phyloP scores from a whole-genome alignment of 2,329 filamentous ascomycete species.

The Fusarium subglutinans region DNA sequence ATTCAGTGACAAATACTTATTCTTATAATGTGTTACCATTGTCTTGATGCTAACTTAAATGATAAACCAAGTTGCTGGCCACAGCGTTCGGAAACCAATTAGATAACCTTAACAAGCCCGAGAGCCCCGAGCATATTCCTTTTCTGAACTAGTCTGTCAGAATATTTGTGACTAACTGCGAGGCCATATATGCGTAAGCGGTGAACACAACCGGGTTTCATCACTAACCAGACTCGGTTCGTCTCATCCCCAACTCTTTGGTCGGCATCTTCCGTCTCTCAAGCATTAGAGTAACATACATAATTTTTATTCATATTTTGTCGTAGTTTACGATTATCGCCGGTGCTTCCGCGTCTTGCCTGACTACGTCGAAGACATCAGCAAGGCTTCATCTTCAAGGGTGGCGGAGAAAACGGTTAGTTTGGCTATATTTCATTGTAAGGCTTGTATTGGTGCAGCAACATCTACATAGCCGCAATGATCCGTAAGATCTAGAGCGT shows the following conservation, averaged over 20 bases:
- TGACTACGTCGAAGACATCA: neutral
- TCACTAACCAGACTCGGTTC: neutral
- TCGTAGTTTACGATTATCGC: neutral
- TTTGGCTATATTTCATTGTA: neutral
- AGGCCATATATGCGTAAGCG: neutral
- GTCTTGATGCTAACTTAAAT: neutral
- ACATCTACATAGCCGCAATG: neutral
- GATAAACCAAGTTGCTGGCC: fast-evolving
- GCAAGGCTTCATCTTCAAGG: neutral
- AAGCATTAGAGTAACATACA: too few relatives aligned
- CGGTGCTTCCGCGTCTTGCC: neutral
- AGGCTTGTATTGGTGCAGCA: neutral
- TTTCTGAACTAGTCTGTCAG: neutral
- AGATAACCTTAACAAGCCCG: neutral
- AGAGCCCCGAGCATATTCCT: neutral
- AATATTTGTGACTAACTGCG: neutral
- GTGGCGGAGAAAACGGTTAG: too few relatives aligned
- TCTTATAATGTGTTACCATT: neutral
- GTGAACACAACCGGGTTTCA: neutral
- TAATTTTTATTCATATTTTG: too few relatives aligned
- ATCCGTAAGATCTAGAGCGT: neutral
- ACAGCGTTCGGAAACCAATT: neutral
- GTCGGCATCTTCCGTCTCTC: neutral
- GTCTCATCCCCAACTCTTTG: neutral
- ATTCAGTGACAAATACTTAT: neutral